Base-by-base conservation (phyloP, 2,329 filamentous ascomycete genomes). In the Teratosphaeria gauchensis region DNA sequence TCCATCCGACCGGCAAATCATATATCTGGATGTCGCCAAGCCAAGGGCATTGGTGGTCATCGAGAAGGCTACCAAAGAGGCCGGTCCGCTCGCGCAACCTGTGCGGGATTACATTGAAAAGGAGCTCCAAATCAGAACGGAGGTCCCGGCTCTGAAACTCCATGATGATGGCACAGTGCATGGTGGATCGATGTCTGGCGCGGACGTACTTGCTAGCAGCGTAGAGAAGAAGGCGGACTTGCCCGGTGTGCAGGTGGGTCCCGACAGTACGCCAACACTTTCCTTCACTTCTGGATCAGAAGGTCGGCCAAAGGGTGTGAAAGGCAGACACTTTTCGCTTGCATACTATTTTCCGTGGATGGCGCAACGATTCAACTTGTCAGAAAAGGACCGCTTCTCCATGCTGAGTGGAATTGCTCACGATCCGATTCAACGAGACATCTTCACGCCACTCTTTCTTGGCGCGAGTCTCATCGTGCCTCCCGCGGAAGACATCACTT, bases 281-380 rank as follows among this genome's bases (percentile, higher is more conserved):
- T 78, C 75, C 12, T 80, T 80, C 66, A 80, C 78, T 28, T 79
- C 77, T 31, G 90, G 91, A 4, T 83, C 80, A 0, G 89, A 95
- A 75, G 90, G 89, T 53, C 62, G 83, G 64, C 91, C 90, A 35
- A 96, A 95, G 78, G 90, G 90, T 65, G 92, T 97, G 12, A 81
- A 85, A 58, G 92, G 92, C 0, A 83, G 92, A 14, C 92, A 97
- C 74, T 97, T 88, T 76, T 88, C 84, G 55, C 77, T 97, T 61
- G 83, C 90, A 1, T 86, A 88, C 67, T 97, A 96, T 76, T 95
- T 92, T 70, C 84, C 86, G 21, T 97, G 91, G 92, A 97, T 97
- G 92, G 84, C 90, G 0, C 77, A 94, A 74, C 84, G 79, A 1
- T 97, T 97, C 72, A 79, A 84, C 54, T 79, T 95, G 54, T 86